Evolutionary conservation across 2,329 filamentous ascomycete genomes (phyloP).

Genomic region (Aspergillus versicolor): DNA sequence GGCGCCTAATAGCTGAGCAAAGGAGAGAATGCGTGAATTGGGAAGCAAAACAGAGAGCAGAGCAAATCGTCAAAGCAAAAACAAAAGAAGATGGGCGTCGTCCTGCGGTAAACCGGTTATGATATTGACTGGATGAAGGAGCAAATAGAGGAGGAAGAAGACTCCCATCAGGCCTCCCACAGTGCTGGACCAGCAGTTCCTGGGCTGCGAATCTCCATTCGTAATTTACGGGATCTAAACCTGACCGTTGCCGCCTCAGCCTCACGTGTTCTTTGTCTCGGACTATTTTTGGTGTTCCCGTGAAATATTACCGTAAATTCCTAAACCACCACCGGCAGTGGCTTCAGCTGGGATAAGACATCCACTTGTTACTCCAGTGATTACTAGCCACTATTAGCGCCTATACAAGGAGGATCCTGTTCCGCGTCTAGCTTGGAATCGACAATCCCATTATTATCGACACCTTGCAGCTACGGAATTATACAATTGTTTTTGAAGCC

Average conservation of each 20-base stretch:
- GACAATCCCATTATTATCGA: neutral
- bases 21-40: neutral
- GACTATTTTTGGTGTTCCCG: conserved; percentile 21
- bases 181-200: conserved; percentile 1
- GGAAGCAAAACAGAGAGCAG: conserved; percentile 2
- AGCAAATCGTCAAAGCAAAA: neutral
- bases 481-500: neutral
- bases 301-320: conserved; percentile 16
- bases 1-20: conserved; percentile 16
- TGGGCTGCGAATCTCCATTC: conserved; percentile 2
- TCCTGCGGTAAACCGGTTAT: neutral
- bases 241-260: conserved; percentile 17
- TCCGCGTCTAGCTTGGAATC: neutral
- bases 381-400: neutral
- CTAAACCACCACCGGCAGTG: neutral
- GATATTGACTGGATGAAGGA: conserved; percentile 7
- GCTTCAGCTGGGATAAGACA: neutral
- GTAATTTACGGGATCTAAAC: conserved; percentile 22
- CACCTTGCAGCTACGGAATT: neutral
- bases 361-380: neutral
- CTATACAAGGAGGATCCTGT: neutral
- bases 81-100: neutral
- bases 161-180: conserved; percentile 3
- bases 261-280: conserved; percentile 19
- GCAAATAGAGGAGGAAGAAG: conserved; percentile 13